A percentile compares a stretch with the other conserved stretches of the same genome.
These are phyloP conservation scores for Ceratocystis lukuohia DNA, from an alignment of 2,329 filamentous ascomycete genomes.

Conservation along the genomic window DNA sequence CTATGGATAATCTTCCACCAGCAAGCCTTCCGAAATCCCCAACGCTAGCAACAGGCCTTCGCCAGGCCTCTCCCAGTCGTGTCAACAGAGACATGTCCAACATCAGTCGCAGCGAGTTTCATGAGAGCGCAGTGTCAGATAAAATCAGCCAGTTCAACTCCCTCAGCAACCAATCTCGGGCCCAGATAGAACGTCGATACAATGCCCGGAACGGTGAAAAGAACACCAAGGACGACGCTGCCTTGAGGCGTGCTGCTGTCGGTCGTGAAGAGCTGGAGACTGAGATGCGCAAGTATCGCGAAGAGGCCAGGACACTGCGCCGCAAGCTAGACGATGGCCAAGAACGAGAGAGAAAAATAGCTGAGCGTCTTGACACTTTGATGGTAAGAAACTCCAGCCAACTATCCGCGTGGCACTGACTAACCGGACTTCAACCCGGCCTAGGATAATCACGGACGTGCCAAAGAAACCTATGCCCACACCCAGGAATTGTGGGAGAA, in stretches of 20 bases:
- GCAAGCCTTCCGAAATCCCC: neutral
- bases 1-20: neutral
- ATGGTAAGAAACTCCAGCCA: constrained; percentile 43
- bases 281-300: constrained; percentile 50
- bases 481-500: constrained; percentile 59
- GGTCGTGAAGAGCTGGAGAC: constrained; percentile 58
- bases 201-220: neutral
- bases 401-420: neutral
- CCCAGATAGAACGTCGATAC: constrained; percentile 39
- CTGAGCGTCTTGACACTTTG: constrained; percentile 52
- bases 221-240: constrained; percentile 34
- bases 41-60: constrained; percentile 28
- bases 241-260: constrained; percentile 51
- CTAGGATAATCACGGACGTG: constrained; percentile 56
- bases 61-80: constrained; percentile 50
- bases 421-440: neutral
- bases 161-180: constrained; percentile 45
- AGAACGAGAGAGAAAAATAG: constrained; percentile 51
- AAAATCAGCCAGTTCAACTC: constrained; percentile 62
- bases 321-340: constrained; percentile 50
- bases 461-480: constrained; percentile 55
- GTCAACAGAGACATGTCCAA: constrained; percentile 37
- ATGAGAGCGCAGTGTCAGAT: constrained; percentile 50
- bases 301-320: constrained; percentile 44
- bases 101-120: constrained; percentile 29